phyloP scores from a whole-genome alignment of 2,329 filamentous ascomycete species.

The Colletotrichum spaethianum region DNA sequence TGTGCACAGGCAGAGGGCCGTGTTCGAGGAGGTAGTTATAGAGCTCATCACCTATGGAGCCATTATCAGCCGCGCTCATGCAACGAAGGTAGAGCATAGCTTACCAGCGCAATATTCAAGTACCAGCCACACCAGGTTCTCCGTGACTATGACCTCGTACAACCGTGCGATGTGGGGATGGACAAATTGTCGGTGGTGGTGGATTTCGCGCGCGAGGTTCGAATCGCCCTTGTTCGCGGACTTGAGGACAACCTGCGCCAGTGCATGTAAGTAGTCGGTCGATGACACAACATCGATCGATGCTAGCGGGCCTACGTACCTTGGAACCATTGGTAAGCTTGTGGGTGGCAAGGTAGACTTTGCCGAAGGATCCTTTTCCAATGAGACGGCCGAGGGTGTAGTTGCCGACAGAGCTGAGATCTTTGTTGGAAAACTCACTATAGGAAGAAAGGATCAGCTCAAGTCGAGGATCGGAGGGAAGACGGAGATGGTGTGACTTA shows the following conservation, averaged over 20 bases:
- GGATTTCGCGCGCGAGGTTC: conserved; percentile 96
- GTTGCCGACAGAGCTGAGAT: conserved; percentile 93
- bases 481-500: conserved; percentile 64
- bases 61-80: conserved; percentile 47
- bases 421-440: conserved; percentile 94
- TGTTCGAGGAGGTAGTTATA: conserved; percentile 95
- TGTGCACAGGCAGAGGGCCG: conserved; percentile 85
- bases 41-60: conserved; percentile 84
- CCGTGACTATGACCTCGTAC: conserved; percentile 98
- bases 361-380: conserved; percentile 98
- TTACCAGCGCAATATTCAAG: conserved; percentile 95
- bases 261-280: conserved; percentile 17
- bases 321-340: conserved; percentile 99
- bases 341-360: conserved; percentile 95
- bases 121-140: conserved; percentile 94
- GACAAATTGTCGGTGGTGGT: conserved; percentile 97
- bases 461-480: neutral
- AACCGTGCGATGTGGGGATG: conserved; percentile 97
- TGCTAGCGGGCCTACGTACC: conserved; percentile 63
- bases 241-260: conserved; percentile 90
- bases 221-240: conserved; percentile 96
- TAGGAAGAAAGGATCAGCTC: conserved; percentile 11
- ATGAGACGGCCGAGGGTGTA: conserved; percentile 93
- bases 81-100: conserved; percentile 42
- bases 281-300: neutral